These are phyloP conservation scores for Thalassiosira livingstoniorum DNA, from an alignment of 352 stramenopile species.

Conservation along the genomic window DNA sequence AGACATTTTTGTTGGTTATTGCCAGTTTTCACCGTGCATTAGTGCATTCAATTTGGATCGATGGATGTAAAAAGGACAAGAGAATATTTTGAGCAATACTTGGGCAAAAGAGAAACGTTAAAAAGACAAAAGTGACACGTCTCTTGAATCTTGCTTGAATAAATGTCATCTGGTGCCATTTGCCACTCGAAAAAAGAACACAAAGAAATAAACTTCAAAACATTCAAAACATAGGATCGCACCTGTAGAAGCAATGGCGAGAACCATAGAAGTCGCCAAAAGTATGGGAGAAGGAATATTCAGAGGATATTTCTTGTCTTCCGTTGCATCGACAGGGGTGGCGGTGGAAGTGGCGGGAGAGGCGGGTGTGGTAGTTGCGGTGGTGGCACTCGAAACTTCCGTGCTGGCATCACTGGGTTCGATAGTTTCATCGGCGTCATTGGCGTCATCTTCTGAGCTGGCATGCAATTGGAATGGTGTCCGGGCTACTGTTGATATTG, in stretches of 20 bases:
- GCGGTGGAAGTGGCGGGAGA: neutral
- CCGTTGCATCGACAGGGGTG: neutral
- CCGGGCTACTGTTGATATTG: too few relatives aligned
- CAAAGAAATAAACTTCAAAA: neutral
- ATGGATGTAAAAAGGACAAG: too few relatives aligned
- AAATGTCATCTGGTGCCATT: too few relatives aligned
- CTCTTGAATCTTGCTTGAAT: too few relatives aligned
- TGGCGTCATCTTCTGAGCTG: neutral
- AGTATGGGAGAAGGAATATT: slow-evolving; percentile 78
- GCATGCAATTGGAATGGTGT: too few relatives aligned
- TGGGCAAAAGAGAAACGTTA: too few relatives aligned
- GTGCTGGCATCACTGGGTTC: neutral
- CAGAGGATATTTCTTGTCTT: slow-evolving; percentile 54
- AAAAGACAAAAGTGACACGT: too few relatives aligned
- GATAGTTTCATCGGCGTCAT: neutral
- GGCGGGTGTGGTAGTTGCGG: neutral
- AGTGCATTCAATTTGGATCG: too few relatives aligned
- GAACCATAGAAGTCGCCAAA: slow-evolving; percentile 76
- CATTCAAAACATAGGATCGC: slow-evolving; percentile 3
- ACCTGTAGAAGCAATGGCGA: slow-evolving; percentile 76
- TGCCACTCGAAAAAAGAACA: too few relatives aligned
- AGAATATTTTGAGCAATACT: too few relatives aligned
- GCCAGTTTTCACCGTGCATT: too few relatives aligned
- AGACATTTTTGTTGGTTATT: too few relatives aligned
- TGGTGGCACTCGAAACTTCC: neutral